These are phyloP conservation scores for Fusarium sp. DNA, from an alignment of 2,329 filamentous ascomycete genomes.

Conservation along the genomic window DNA sequence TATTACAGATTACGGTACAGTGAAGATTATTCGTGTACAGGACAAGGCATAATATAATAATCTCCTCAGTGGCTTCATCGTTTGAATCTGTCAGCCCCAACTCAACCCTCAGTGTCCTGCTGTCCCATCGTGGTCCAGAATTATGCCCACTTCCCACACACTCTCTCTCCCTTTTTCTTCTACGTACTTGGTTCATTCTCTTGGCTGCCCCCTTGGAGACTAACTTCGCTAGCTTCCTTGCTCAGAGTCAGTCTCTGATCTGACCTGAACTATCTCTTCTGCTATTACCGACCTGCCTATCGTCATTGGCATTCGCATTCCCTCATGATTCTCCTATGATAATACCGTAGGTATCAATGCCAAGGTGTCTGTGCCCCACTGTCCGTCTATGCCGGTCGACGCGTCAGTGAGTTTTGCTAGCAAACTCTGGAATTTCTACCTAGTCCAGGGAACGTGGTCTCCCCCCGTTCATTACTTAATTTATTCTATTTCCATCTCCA, in stretches of 20 bases:
- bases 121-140: conserved; percentile 15
- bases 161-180: conserved; percentile 8
- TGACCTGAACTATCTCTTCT: conserved; percentile 15
- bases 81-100: background rate
- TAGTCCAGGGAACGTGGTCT: conserved; percentile 44
- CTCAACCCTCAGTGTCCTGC: conserved; percentile 2
- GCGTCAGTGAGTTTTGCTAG: conserved; percentile 40
- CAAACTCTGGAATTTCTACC: conserved; percentile 35
- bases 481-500: conserved; percentile 18
- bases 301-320: conserved; percentile 14
- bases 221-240: conserved; percentile 22
- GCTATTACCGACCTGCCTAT: background rate
- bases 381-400: conserved; percentile 36
- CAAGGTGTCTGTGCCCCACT: conserved; percentile 36
- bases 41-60: background rate
- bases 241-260: conserved; percentile 18
- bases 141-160: conserved; percentile 18
- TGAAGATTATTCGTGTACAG: too few relatives aligned
- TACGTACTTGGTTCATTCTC: conserved; percentile 1
- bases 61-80: conserved; percentile 4
- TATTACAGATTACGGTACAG: background rate
- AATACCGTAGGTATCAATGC: conserved; percentile 17
- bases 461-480: conserved; percentile 46
- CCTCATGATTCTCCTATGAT: conserved; percentile 5
- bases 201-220: conserved; percentile 11